Percentiles rank a stretch among this genome's conserved stretches.
phyloP scores from a whole-genome alignment of 1,284 basidiomycete species.

The Anthracocystis walkeri region DNA sequence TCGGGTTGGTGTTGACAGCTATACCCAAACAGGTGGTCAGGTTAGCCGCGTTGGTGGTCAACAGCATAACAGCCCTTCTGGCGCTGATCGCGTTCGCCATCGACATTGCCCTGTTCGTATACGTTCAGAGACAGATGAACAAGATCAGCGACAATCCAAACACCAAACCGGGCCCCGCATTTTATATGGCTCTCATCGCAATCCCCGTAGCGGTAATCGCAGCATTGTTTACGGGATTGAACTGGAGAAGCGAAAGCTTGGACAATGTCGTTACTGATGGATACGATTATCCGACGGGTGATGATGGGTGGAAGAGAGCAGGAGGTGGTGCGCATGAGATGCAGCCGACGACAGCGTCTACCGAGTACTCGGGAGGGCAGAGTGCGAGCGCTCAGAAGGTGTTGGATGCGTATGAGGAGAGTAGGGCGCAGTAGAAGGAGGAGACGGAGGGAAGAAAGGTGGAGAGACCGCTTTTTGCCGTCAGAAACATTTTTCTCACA shows the following conservation, averaged over 20 bases:
- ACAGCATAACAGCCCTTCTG: slow-evolving; percentile 16
- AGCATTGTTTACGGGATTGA: slow-evolving; percentile 10
- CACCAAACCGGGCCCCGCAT: slow-evolving; percentile 31
- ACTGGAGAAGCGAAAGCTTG: slow-evolving; percentile 24
- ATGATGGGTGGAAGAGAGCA: too few relatives aligned
- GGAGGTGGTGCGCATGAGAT: slow-evolving; percentile 12
- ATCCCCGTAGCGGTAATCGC: slow-evolving; percentile 30
- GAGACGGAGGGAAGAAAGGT: neutral
- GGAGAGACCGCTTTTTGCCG: too few relatives aligned
- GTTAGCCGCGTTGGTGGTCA: slow-evolving; percentile 28
- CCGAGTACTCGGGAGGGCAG: neutral
- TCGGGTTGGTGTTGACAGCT: slow-evolving; percentile 31
- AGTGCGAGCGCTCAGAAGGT: slow-evolving; percentile 28
- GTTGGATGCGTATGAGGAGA: slow-evolving; percentile 39
- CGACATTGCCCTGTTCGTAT: slow-evolving; percentile 41
- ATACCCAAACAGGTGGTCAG: slow-evolving; percentile 28
- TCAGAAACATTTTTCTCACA: too few relatives aligned
- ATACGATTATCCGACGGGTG: slow-evolving; percentile 21
- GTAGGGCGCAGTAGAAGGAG: slow-evolving; percentile 1
- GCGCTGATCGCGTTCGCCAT: slow-evolving; percentile 35
- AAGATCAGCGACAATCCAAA: slow-evolving; percentile 11
- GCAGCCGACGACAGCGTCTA: slow-evolving; percentile 22
- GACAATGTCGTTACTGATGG: slow-evolving; percentile 17
- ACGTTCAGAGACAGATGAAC: slow-evolving; percentile 32
- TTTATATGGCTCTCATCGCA: slow-evolving; percentile 47